A percentile compares a stretch with the other conserved stretches of the same genome.
Conservation (phyloP, 805 yeast species). For the Yamadazyma paraphyllophila region DNA sequence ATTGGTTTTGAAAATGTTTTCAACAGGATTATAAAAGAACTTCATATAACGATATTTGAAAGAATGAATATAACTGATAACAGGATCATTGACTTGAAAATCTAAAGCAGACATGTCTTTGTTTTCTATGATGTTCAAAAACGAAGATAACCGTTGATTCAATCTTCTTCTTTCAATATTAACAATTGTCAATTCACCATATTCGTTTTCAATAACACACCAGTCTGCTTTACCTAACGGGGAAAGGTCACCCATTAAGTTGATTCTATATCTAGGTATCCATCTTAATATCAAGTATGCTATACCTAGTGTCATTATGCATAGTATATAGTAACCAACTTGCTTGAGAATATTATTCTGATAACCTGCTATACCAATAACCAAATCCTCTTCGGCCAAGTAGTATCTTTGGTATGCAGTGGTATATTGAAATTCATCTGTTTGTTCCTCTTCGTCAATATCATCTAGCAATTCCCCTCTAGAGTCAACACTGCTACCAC, state of each 20-base stretch:
- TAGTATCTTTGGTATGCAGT: conserved; percentile 73
- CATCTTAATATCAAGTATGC: conserved; percentile 75
- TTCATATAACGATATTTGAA: conserved; percentile 82
- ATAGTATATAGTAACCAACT: conserved; percentile 50
- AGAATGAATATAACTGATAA: conserved; percentile 65
- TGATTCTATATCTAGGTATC: conserved; percentile 76
- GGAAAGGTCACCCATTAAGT: conserved; percentile 58
- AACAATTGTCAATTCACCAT: conserved; percentile 74
- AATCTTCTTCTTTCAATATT: conserved; percentile 59
- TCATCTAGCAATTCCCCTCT: conserved; percentile 18
- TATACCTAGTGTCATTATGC: conserved; percentile 64
- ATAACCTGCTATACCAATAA: conserved; percentile 93
- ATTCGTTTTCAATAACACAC: conserved; percentile 92
- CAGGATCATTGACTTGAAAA: conserved; percentile 47
- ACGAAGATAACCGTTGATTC: conserved; percentile 68
- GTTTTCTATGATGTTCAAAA: conserved; percentile 43
- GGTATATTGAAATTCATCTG: conserved; percentile 17
- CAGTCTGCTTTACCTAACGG: conserved; percentile 85
- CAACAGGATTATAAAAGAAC: conserved; percentile 80
- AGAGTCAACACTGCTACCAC: conserved; percentile 10
- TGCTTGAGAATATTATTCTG: conserved; percentile 47
- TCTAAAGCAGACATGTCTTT: conserved; percentile 19
- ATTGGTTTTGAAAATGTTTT: conserved; percentile 81
- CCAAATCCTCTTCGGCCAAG: conserved; percentile 92
- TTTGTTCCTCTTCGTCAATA: conserved; percentile 4